Evolutionary conservation across 176 grass and related monocot genomes (phyloP), one percentile per base, ranked within the genome.

Genomic region (Guadua angustifolia): DNA sequence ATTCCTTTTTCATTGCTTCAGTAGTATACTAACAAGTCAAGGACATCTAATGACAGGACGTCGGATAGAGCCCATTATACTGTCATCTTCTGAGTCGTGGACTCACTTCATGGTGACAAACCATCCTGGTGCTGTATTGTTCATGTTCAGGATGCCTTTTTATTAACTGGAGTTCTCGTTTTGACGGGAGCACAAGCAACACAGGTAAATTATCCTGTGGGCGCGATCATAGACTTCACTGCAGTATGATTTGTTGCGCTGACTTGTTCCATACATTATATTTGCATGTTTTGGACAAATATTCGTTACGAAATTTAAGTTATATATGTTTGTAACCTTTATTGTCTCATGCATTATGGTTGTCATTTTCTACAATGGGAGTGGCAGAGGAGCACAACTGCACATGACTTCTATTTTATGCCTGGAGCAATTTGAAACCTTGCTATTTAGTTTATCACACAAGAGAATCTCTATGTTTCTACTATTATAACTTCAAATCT

Each of bases 71-170:
- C 94, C 89, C 36, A 75, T 93, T 32, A 69, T 86, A 59, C 50
- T 91, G 32, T 40, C 79, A 71, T 85, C 91, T 78, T 94, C 87
- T 11, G 89, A 95, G 75, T 86, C 89, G 46, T 99, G 96, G 96
- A 88, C 77, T 60, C 78, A 89, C 78, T 92, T 90, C 73, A 93
- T 99, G 91, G 47, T 92, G 80, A 85, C 44, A 58, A 92, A 93
- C 67, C 93, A 95, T 87, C 91, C 91, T 59, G 93, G 91, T 78
- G 91, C 93, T 86, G 47, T 80, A 52, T 13, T 95, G 71, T 99
- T 99, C 88, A 81, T 92, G 84, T 88, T 87, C 66, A 77, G 80
- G 89, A 99, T 90, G 39, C 71, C 22, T 90, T 95, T 66, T 86
- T 95, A 56, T 87, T 95, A 69, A 69, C 71, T 67, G 93, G 93